Evolutionary conservation across 176 grass and related monocot genomes (phyloP).

Genomic region (Chrysopogon serrulatus): DNA sequence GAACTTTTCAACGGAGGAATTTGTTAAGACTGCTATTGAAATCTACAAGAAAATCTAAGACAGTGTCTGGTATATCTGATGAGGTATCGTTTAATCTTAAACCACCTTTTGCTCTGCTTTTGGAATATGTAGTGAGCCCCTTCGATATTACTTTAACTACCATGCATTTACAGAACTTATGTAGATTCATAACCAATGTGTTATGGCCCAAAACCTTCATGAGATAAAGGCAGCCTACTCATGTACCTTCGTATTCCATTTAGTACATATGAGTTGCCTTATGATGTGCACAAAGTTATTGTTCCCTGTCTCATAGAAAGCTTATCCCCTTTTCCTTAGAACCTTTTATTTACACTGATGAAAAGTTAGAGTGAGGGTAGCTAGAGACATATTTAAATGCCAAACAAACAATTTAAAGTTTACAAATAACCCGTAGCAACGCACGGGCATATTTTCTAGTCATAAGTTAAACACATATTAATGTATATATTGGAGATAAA

Average conservation of each 20-base stretch:
- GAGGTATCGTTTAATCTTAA: constrained; percentile 33
- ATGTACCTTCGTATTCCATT: background rate
- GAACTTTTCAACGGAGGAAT: constrained; percentile 37
- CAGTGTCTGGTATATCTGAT: constrained; percentile 72
- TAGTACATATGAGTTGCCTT: too few relatives aligned
- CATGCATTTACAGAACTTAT: background rate
- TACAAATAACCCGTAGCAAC: too few relatives aligned
- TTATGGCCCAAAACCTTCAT: background rate
- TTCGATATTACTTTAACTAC: background rate
- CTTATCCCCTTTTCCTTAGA: background rate
- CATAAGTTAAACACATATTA: too few relatives aligned
- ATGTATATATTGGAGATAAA: too few relatives aligned
- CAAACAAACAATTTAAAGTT: too few relatives aligned
- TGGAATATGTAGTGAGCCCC: background rate
- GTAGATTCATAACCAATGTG: background rate
- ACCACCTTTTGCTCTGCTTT: background rate
- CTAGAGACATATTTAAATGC: too few relatives aligned
- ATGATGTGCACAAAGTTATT: background rate
- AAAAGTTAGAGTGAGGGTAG: background rate
- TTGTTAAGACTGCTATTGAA: constrained; percentile 55
- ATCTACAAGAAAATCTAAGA: constrained; percentile 86
- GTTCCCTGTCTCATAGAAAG: background rate
- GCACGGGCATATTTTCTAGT: too few relatives aligned
- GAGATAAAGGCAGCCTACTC: background rate
- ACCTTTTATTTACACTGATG: background rate